Base-by-base conservation (phyloP, 768 basidiomycete species). In the Obba rivulosa region DNA sequence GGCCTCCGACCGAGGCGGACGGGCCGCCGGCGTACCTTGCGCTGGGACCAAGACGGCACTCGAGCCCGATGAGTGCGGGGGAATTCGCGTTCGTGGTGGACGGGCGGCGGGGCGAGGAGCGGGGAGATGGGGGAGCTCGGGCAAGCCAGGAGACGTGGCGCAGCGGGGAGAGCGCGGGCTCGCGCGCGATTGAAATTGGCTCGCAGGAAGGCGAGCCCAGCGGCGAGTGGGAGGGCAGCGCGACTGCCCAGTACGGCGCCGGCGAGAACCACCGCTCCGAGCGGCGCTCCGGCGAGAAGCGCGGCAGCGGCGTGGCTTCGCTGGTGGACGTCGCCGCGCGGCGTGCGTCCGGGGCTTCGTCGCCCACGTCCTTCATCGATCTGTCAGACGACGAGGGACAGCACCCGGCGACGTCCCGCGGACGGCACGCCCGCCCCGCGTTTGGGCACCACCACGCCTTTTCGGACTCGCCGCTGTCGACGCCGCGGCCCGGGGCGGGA, bases 361-460 rank as follows among this genome's bases (percentile, higher is more conserved):
- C 75, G 10, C 70, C 67, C 45, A 69, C 68, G 38, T 82, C 80
- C 20, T 82, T 81, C 66, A 80, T 84, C 45, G 79, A 87, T 70
- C 68, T 85, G 50, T 84, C 82, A 47, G 86, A 87, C 54, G 83
- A 85, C 35, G 79, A 79, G 16, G 43, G 46, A 31, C 5, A 31
- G 28, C 28, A 4, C 48, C 48, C 59, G 64, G 66, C 50, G 69
- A 69, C 59, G 59, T 60, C 54, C 28, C 28, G 28, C 7, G 28
- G 28, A 31, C 28, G 28, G 28, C 28, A 31, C 13, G 28, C 28
- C 5, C 28, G 28, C 7, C 28, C 28, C 28, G 7, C 5, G 5
- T 31, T 31, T 13, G 28, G 28, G 28, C 28, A 31, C 28, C 28
- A 31, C 13, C 28, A 31, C 28, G 28, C 28, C 28, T 13, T 31